phyloP scores from a whole-genome alignment of 768 basidiomycete species.

The Basidioascus undulatus region DNA sequence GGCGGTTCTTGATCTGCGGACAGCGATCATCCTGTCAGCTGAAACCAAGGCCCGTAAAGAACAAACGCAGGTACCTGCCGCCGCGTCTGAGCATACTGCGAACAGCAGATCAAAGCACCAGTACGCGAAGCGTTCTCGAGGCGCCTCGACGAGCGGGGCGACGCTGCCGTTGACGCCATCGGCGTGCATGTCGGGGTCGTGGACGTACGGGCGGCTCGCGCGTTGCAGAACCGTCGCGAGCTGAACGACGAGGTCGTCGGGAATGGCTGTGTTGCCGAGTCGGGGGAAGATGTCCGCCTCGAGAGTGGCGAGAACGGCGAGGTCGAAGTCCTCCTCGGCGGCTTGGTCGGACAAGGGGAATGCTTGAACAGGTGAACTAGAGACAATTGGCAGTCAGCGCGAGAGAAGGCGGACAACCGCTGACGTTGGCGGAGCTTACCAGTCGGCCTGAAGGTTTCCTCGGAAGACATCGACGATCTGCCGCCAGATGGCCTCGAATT shows the following conservation, averaged over 20 bases:
- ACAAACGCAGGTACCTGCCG: constrained; percentile 26
- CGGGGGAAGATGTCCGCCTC: constrained; percentile 60
- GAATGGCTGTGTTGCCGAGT: constrained; percentile 40
- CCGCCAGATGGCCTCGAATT: constrained; percentile 38
- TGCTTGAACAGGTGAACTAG: constrained; percentile 33
- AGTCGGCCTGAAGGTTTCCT: constrained; percentile 62
- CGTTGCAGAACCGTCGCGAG: constrained; percentile 46
- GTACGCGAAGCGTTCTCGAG: constrained; percentile 67
- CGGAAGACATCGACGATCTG: constrained; percentile 57
- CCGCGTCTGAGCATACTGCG: constrained; percentile 43
- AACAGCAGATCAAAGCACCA: constrained; percentile 82
- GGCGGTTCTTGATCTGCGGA: constrained; percentile 33
- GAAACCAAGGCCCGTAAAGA: not conserved
- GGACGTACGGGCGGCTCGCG: constrained; percentile 38
- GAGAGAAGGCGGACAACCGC: not conserved
- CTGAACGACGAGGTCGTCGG: constrained; percentile 41
- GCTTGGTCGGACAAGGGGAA: constrained; percentile 32
- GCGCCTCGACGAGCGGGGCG: constrained; percentile 14
- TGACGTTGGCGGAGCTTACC: constrained; percentile 25
- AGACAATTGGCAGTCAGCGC: constrained; percentile 5
- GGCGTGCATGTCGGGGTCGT: not conserved
- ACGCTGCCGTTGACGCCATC: constrained; percentile 5
- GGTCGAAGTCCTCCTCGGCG: constrained; percentile 62
- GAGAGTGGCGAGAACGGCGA: constrained; percentile 47
- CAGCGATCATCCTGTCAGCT: not conserved